A percentile compares a stretch with the other conserved stretches of the same genome.
Evolutionary conservation across 2,329 filamentous ascomycete genomes (phyloP).

Genomic region (Pestalotiopsis sp.): DNA sequence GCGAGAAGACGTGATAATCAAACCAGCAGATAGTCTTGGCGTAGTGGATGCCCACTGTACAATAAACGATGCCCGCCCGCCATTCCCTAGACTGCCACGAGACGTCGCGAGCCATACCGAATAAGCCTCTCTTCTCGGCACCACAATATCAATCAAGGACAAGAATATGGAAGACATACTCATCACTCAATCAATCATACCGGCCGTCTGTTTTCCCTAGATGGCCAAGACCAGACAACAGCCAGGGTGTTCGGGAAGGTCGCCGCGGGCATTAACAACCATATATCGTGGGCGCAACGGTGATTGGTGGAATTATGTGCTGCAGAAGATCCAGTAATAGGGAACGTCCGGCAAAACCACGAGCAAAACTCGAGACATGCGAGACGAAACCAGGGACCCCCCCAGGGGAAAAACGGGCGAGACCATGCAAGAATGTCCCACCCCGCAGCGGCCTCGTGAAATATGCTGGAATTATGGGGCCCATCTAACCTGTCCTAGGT

Average conservation of each 20-base stretch:
- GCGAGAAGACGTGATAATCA: not conserved
- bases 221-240: not conserved
- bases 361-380: not conserved
- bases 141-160: not conserved
- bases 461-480: not conserved
- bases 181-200: not conserved
- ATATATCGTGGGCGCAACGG: not conserved
- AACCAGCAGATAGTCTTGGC: not conserved
- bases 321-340: constrained; percentile 13
- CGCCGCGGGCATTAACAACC: constrained; percentile 6
- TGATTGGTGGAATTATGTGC: constrained; percentile 12
- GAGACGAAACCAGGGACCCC: not conserved
- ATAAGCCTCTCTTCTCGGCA: no score
- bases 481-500: no score
- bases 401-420: not conserved
- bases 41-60: not conserved
- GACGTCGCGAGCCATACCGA: not conserved
- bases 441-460: not conserved
- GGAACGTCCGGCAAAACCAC: constrained; percentile 13
- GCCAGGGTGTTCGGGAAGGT: constrained; percentile 8
- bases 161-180: not conserved
- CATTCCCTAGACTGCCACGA: not conserved
- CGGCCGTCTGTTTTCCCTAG: not conserved
- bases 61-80: not conserved
- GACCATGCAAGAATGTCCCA: not conserved